These are phyloP conservation scores for Fusarium sp. DNA, from an alignment of 2,329 filamentous ascomycete species.

Conservation along the genomic window DNA sequence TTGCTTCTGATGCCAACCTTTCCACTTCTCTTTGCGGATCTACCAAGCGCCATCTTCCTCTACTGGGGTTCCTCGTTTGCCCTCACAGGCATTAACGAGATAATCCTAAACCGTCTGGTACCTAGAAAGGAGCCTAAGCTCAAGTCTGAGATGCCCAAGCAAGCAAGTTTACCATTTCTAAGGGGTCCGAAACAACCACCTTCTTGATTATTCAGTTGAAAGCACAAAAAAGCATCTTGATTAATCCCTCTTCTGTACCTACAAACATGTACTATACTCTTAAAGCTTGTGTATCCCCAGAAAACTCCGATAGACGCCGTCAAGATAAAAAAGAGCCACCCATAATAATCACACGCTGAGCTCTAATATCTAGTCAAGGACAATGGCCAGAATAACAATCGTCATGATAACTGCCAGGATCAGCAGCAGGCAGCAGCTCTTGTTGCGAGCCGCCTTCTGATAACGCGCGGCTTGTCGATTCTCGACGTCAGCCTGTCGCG, in stretches of 20 bases:
- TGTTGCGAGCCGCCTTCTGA: slow-evolving; percentile 94
- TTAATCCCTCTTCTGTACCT: slow-evolving; percentile 35
- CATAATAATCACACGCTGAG: slow-evolving; percentile 21
- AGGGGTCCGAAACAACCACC: slow-evolving; percentile 9
- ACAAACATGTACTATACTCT: slow-evolving; percentile 35
- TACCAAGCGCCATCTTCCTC: slow-evolving; percentile 54
- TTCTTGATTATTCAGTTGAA: background rate
- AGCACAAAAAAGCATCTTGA: slow-evolving; percentile 10
- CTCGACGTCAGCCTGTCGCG: slow-evolving; percentile 86
- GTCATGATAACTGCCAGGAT: slow-evolving; percentile 90
- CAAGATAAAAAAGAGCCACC: slow-evolving; percentile 26
- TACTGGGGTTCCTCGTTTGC: slow-evolving; percentile 53
- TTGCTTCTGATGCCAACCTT: slow-evolving; percentile 49
- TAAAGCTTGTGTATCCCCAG: slow-evolving; percentile 36
- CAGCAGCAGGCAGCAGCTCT: slow-evolving; percentile 90
- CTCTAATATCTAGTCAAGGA: slow-evolving; percentile 68
- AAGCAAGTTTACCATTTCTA: slow-evolving; percentile 36
- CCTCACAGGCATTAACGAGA: slow-evolving; percentile 48
- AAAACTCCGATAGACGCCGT: slow-evolving; percentile 41
- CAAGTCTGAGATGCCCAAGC: slow-evolving; percentile 12
- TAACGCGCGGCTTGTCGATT: slow-evolving; percentile 87
- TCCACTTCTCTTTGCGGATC: slow-evolving; percentile 47
- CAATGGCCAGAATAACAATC: slow-evolving; percentile 88
- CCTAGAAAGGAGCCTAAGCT: slow-evolving; percentile 30
- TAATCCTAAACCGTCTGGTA: slow-evolving; percentile 41